Percentiles rank a stretch among this genome's conserved stretches.
Conservation (phyloP, 768 basidiomycete genomes). For the Amanita pseudoporphyria region DNA sequence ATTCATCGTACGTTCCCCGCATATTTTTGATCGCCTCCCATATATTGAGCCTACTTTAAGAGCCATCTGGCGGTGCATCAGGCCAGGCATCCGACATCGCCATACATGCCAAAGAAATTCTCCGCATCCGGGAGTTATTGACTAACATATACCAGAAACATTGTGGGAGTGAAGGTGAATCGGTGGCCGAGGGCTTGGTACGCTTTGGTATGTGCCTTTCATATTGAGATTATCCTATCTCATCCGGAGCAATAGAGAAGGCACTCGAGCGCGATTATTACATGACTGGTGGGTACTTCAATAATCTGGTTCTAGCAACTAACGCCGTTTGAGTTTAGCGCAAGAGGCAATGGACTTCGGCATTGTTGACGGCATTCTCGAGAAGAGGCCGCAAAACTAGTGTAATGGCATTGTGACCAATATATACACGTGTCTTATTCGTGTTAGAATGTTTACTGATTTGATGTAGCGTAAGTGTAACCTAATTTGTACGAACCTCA, state of each 20-base stretch:
- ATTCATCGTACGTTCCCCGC: constrained; percentile 70
- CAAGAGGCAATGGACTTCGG: constrained; percentile 87
- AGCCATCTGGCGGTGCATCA: constrained; percentile 93
- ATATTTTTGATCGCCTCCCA: not conserved
- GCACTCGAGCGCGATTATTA: constrained; percentile 94
- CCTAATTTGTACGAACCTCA: not conserved
- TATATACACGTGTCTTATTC: not conserved
- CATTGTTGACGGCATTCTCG: constrained; percentile 86
- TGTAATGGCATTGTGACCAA: constrained; percentile 15
- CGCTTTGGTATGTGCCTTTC: constrained; percentile 60
- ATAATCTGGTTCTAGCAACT: constrained; percentile 12
- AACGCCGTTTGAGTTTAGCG: constrained; percentile 33
- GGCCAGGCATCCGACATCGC: constrained; percentile 96
- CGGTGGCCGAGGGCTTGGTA: constrained; percentile 47
- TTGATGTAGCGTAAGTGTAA: constrained; percentile 1
- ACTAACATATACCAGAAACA: constrained; percentile 88
- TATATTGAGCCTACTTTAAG: constrained; percentile 30
- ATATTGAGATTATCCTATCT: constrained; percentile 13
- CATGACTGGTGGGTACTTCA: constrained; percentile 61
- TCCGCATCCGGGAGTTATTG: constrained; percentile 74
- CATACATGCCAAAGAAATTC: constrained; percentile 95
- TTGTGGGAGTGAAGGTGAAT: constrained; percentile 63
- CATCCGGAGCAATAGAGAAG: constrained; percentile 43
- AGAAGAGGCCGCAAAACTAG: constrained; percentile 58
- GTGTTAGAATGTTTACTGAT: constrained; percentile 1